phyloP scores from a whole-genome alignment of 2,329 filamentous ascomycete species.

The Aspergillus pseudoglaucus region DNA sequence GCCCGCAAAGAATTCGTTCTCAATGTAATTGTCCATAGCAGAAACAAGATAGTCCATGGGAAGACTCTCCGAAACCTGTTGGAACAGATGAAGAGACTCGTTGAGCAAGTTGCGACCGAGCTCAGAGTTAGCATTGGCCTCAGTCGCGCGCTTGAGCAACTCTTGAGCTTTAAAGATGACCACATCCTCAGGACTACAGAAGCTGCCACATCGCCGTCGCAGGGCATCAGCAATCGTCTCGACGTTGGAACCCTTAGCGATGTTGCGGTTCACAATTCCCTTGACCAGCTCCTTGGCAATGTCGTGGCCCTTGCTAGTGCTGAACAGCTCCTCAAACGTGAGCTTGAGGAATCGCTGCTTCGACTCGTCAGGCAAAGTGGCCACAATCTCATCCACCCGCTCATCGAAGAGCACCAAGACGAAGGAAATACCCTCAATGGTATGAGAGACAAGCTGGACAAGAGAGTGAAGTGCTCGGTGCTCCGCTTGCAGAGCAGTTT shows the following conservation, averaged over 20 bases:
- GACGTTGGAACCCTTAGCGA: constrained; percentile 92
- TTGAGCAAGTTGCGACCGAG: constrained; percentile 72
- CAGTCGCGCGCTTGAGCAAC: constrained; percentile 79
- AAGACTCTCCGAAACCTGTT: constrained; percentile 78
- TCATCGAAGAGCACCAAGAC: constrained; percentile 93
- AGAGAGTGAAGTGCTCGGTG: constrained; percentile 86
- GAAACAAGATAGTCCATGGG: constrained; percentile 71
- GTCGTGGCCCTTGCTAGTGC: constrained; percentile 69
- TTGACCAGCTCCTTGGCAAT: constrained; percentile 93
- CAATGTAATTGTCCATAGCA: constrained; percentile 72
- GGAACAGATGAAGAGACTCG: constrained; percentile 81
- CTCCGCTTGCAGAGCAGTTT: constrained; percentile 86
- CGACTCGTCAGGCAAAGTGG: constrained; percentile 63
- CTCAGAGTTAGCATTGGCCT: constrained; percentile 68
- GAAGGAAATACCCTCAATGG: constrained; percentile 95
- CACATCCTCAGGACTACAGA: constrained; percentile 95
- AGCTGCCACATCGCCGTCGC: constrained; percentile 84
- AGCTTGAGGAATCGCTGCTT: constrained; percentile 66
- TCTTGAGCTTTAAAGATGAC: constrained; percentile 98
- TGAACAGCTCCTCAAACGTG: constrained; percentile 85
- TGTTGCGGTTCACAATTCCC: constrained; percentile 95
- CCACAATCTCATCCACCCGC: constrained; percentile 78
- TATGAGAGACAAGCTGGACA: constrained; percentile 76
- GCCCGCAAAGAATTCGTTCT: constrained; percentile 80
- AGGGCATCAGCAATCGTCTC: constrained; percentile 96